Conservation (phyloP, 345 rosid species). For the Linum trigynum region DNA sequence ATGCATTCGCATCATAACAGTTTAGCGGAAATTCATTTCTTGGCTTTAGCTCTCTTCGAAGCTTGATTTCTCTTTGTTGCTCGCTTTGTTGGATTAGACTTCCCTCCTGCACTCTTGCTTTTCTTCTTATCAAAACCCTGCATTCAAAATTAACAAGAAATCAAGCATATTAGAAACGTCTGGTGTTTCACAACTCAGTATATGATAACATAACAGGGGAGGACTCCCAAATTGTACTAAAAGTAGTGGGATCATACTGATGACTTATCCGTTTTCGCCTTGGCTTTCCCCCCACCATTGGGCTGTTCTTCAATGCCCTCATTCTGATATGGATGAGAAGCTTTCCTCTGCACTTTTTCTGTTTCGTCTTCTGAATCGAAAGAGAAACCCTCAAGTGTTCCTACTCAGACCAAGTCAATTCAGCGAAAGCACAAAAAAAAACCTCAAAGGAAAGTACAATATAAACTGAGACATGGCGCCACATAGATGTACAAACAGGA, state of each 20-base stretch:
- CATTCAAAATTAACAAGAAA: slow-evolving; percentile 17
- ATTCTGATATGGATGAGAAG: slow-evolving; percentile 39
- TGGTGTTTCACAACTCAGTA: not conserved
- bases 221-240: slow-evolving; percentile 2
- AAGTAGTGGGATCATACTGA: slow-evolving; percentile 36
- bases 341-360: slow-evolving; percentile 43
- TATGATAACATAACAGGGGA: not conserved
- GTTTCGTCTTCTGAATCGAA: slow-evolving; percentile 83
- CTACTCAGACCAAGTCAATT: slow-evolving; percentile 26
- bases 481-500: not conserved
- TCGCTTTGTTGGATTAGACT: slow-evolving; percentile 50
- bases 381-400: slow-evolving; percentile 78
- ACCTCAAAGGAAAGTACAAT: not conserved
- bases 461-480: not conserved
- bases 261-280: slow-evolving; percentile 51
- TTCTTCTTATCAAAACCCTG: slow-evolving; percentile 51
- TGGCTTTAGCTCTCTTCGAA: slow-evolving; percentile 38
- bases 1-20: no score
- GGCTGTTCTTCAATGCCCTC: slow-evolving; percentile 40
- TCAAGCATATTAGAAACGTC: slow-evolving; percentile 3
- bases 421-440: not conserved
- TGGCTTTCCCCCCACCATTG: slow-evolving; percentile 32
- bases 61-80: slow-evolving; percentile 38
- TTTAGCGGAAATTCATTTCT: slow-evolving; percentile 18
- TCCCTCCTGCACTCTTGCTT: slow-evolving; percentile 45